Percentiles rank a stretch among this genome's conserved stretches.
phyloP scores from a whole-genome alignment of 1,139 yeast species.

The Zygosaccharomyces sapae region DNA sequence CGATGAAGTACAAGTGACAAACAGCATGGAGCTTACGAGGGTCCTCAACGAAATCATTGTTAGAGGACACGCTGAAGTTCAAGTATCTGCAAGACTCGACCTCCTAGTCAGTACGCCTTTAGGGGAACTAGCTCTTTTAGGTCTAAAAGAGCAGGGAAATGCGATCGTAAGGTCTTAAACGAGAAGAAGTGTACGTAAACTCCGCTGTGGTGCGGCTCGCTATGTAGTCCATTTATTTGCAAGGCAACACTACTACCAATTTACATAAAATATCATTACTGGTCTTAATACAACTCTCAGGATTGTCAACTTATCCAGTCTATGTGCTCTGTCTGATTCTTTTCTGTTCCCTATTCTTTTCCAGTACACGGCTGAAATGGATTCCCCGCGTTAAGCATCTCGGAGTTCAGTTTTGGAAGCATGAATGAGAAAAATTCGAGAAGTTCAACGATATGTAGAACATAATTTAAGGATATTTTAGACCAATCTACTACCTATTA shows the following conservation, averaged over 20 bases:
- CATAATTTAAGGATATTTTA: no score
- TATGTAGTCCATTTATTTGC: not conserved
- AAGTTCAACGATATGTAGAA: no score
- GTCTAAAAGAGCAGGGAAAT: conserved; percentile 28
- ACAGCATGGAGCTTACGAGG: conserved; percentile 35
- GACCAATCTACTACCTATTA: no score
- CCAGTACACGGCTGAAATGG: no score
- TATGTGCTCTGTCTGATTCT: no score
- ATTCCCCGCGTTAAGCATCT: no score
- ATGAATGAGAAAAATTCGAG: no score
- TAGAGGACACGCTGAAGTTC: conserved; percentile 34
- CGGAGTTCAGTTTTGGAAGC: no score
- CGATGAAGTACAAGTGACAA: conserved; percentile 34
- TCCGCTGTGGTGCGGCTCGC: not conserved
- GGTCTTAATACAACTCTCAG: no score
- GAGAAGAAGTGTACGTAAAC: not conserved
- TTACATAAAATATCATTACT: not conserved
- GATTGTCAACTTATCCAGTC: no score
- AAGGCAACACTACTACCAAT: no score
- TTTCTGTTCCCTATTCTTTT: no score
- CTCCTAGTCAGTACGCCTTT: conserved; percentile 31
- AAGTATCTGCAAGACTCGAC: conserved; percentile 37
- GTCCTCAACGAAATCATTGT: conserved; percentile 38
- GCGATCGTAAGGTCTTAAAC: conserved; percentile 20
- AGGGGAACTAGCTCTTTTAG: conserved; percentile 36